These are phyloP conservation scores for Aspergillus clavatus DNA, from an alignment of 2,329 filamentous ascomycete species.

Conservation along the genomic window DNA sequence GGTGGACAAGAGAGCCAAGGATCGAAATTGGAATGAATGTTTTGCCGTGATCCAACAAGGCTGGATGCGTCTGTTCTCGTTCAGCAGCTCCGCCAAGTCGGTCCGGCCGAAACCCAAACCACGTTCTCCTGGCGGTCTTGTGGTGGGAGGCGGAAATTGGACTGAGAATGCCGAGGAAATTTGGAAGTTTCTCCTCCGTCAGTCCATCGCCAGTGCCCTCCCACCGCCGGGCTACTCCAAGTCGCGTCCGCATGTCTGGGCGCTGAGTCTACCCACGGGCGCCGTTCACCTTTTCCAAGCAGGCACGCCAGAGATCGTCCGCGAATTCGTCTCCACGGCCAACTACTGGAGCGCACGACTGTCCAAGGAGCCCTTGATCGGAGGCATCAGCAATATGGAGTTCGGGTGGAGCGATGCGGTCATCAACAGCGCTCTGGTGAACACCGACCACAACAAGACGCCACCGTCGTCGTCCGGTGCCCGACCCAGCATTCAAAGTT, in stretches of 20 bases:
- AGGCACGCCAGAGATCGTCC: slow-evolving; percentile 88
- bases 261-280: slow-evolving; percentile 82
- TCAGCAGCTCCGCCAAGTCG: slow-evolving; percentile 71
- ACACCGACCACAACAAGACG: slow-evolving; percentile 37
- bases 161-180: slow-evolving; percentile 91
- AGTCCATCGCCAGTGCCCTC: slow-evolving; percentile 85
- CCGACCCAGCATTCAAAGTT: slow-evolving; percentile 56
- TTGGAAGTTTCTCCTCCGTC: slow-evolving; percentile 79
- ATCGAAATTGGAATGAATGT: slow-evolving; percentile 89
- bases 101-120: slow-evolving; percentile 57
- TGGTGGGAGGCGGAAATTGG: slow-evolving; percentile 96
- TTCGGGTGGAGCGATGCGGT: slow-evolving; percentile 92
- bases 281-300: slow-evolving; percentile 98
- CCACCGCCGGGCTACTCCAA: slow-evolving; percentile 92
- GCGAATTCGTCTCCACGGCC: slow-evolving; percentile 87
- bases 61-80: slow-evolving; percentile 89
- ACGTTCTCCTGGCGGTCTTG: slow-evolving; percentile 54
- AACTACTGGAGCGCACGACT: slow-evolving; percentile 97
- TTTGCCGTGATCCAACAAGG: slow-evolving; percentile 97
- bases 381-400: slow-evolving; percentile 93
- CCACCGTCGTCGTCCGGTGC: slow-evolving; percentile 33
- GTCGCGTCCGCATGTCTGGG: slow-evolving; percentile 86
- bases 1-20: slow-evolving; percentile 85
- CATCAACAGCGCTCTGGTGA: slow-evolving; percentile 70
- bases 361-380: slow-evolving; percentile 86